Percentiles rank a stretch among this genome's conserved stretches.
Conservation (phyloP, 1,139 yeast genomes). For the Protomyces pachydermus region DNA sequence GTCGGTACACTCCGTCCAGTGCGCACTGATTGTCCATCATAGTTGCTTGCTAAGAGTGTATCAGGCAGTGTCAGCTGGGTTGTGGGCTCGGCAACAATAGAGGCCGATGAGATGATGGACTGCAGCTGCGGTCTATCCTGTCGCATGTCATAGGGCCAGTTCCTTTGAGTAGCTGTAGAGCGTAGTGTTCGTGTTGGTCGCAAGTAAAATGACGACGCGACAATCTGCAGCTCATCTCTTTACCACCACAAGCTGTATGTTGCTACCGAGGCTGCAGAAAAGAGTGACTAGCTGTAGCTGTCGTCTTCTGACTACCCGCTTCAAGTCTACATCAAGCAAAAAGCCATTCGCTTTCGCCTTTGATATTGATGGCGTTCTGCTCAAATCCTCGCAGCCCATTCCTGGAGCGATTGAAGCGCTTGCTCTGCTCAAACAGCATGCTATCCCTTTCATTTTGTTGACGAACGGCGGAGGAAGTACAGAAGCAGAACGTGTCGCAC, state of each 20-base stretch:
- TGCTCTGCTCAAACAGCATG: conserved; percentile 63
- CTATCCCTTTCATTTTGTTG: conserved; percentile 79
- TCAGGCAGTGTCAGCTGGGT: conserved; percentile 2
- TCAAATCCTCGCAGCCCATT: conserved; percentile 72
- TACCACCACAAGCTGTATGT: too few relatives aligned
- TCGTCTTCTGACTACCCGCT: not conserved
- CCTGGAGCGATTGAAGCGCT: conserved; percentile 72
- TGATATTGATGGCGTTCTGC: conserved; percentile 79
- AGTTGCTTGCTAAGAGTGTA: not conserved
- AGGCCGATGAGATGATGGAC: conserved; percentile 3
- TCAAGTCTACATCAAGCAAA: not conserved
- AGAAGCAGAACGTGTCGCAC: conserved; percentile 64
- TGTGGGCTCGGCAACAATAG: conserved; percentile 5
- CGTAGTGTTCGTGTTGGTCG: too few relatives aligned
- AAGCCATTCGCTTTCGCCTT: conserved; percentile 62
- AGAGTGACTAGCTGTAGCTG: not conserved
- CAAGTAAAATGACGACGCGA: too few relatives aligned
- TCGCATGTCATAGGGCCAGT: not conserved
- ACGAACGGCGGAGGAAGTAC: conserved; percentile 89
- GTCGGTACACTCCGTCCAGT: not conserved
- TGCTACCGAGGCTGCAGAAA: too few relatives aligned
- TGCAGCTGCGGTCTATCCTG: conserved; percentile 3
- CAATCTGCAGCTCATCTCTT: too few relatives aligned
- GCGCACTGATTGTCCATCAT: not conserved
- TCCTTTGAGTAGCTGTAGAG: not conserved